These are phyloP conservation scores for Urochloa ruziziensis DNA, from an alignment of 176 grass and related monocot genomes.

Conservation along the genomic window DNA sequence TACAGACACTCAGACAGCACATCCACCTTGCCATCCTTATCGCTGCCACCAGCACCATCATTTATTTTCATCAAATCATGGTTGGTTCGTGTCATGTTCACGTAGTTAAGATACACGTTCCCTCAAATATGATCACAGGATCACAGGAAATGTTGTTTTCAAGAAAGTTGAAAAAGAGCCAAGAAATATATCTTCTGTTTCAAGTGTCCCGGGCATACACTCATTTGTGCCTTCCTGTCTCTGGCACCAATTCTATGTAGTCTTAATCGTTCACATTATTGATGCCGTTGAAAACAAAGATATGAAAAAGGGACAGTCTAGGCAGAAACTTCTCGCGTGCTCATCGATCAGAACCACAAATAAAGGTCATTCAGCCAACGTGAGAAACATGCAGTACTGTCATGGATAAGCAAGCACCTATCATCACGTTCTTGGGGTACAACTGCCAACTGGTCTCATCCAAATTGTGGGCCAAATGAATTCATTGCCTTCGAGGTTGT, in stretches of 20 bases:
- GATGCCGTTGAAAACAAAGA: neutral
- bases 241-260: neutral
- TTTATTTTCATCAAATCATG: neutral
- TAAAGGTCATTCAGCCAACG: neutral
- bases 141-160: neutral
- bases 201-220: neutral
- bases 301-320: neutral
- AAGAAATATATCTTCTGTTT: neutral
- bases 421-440: neutral
- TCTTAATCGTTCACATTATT: neutral
- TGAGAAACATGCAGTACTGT: neutral
- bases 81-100: slow-evolving; percentile 33
- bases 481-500: neutral
- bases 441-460: neutral
- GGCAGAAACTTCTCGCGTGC: neutral
- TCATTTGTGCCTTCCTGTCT: neutral
- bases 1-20: neutral
- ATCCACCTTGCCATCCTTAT: slow-evolving; percentile 19
- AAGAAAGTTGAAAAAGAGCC: neutral
- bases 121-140: neutral
- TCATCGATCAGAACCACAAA: neutral
- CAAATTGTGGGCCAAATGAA: slow-evolving; percentile 3
- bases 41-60: neutral
- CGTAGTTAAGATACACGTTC: neutral
- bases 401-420: neutral